Evolutionary conservation across 2,329 filamentous ascomycete genomes (phyloP).

Genomic region (Claviceps sp.): DNA sequence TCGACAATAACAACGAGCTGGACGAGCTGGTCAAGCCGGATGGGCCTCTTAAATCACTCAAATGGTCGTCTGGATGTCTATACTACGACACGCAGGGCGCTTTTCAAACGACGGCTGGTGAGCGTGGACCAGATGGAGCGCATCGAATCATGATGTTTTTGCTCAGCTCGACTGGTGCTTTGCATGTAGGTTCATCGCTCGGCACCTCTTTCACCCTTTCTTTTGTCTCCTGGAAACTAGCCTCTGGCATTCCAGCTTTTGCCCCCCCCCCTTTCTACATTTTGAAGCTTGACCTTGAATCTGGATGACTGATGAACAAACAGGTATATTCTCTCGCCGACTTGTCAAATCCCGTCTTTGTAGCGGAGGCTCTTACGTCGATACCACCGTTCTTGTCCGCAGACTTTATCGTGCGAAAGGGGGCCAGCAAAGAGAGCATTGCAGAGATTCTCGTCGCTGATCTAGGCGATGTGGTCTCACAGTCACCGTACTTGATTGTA

Average conservation of each 20-base stretch:
- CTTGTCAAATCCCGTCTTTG: conserved; percentile 56
- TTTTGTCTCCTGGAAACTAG: no score
- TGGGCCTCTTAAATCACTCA: conserved; percentile 40
- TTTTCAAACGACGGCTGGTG: conserved; percentile 29
- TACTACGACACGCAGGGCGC: conserved; percentile 54
- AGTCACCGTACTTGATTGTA: conserved; percentile 71
- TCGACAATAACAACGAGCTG: conserved; percentile 65
- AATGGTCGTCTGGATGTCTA: conserved; percentile 73
- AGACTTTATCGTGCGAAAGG: conserved; percentile 56
- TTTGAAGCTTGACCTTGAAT: no score
- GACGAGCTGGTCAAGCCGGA: conserved; percentile 63
- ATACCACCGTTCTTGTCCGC: conserved; percentile 63
- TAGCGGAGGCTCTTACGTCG: conserved; percentile 63
- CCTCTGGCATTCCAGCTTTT: no score
- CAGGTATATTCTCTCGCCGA: conserved; percentile 68
- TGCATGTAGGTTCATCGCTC: conserved; percentile 45
- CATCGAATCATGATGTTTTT: conserved; percentile 60
- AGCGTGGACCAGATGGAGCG: conserved; percentile 23
- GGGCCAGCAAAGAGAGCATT: conserved; percentile 57
- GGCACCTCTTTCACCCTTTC: no score
- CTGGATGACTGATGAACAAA: not conserved
- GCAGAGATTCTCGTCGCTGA: conserved; percentile 74
- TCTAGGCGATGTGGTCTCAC: conserved; percentile 60
- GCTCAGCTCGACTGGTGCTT: conserved; percentile 57
- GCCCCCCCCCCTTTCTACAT: no score